Evolutionary conservation across 257 asterid genomes (phyloP).

Genomic region (Nicotiana tomentosiformis): DNA sequence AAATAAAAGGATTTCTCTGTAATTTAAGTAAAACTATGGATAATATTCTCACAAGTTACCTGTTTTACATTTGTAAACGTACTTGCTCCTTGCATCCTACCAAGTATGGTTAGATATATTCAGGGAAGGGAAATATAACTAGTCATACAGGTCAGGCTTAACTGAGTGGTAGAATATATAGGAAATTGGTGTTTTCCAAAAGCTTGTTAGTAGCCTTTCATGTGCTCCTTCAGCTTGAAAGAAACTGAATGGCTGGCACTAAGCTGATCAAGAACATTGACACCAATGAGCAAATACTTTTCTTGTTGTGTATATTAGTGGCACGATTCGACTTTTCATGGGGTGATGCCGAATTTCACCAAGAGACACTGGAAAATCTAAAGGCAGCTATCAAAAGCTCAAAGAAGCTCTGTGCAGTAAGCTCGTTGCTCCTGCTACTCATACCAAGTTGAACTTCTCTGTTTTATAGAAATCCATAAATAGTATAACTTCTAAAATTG

Average conservation of each 20-base stretch:
- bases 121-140: not conserved
- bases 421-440: constrained; percentile 13
- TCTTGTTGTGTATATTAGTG: constrained; percentile 33
- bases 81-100: not conserved
- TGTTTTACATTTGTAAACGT: not conserved
- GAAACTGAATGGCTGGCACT: constrained; percentile 1
- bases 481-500: not conserved
- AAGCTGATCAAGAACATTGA: not conserved
- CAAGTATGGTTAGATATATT: not conserved
- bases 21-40: not conserved
- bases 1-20: not conserved
- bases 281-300: not conserved
- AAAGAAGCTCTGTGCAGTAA: constrained; percentile 86
- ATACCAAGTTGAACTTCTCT: not conserved
- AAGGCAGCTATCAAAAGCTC: constrained; percentile 60
- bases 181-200: not conserved
- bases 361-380: constrained; percentile 86
- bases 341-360: constrained; percentile 84
- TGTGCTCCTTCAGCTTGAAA: not conserved
- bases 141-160: not conserved
- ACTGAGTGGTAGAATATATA: not conserved
- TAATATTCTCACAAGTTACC: not conserved
- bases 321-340: constrained; percentile 93
- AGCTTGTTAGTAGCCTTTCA: not conserved
- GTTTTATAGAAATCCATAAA: not conserved